Evolutionary conservation across 2,329 filamentous ascomycete species (phyloP).

Genomic region (Neofusicoccum cordaticola): DNA sequence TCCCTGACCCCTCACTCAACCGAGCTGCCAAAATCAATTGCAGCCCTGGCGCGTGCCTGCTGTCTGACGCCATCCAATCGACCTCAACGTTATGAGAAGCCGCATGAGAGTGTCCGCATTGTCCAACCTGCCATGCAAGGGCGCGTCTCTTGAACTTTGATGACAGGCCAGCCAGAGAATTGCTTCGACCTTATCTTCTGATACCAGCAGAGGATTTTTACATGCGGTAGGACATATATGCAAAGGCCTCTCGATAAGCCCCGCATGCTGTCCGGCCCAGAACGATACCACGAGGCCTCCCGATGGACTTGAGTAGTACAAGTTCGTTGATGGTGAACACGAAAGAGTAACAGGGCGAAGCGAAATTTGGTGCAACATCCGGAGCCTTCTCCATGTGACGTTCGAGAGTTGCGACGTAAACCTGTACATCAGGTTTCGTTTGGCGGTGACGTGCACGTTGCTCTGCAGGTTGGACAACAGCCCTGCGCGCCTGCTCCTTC

Average conservation of each 20-base stretch:
- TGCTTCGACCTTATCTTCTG: no score
- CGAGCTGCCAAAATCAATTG: not conserved
- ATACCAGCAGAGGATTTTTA: not conserved
- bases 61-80: not conserved
- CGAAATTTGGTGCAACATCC: slow-evolving; percentile 4
- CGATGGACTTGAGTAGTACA: no score
- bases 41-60: not conserved
- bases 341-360: not conserved
- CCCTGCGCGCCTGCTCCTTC: not conserved
- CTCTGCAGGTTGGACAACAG: not conserved
- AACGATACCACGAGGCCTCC: not conserved
- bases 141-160: not conserved
- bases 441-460: not conserved
- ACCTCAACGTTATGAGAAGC: not conserved
- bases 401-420: not conserved
- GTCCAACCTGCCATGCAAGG: not conserved
- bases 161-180: not conserved
- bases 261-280: not conserved
- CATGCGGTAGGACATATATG: not conserved
- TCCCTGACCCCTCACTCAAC: not conserved
- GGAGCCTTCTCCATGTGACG: not conserved
- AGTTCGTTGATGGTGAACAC: not conserved
- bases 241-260: not conserved
- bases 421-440: not conserved
- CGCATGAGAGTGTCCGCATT: not conserved